These are phyloP conservation scores for Casuarina glauca DNA, from an alignment of 306 rosid species.

Conservation along the genomic window DNA sequence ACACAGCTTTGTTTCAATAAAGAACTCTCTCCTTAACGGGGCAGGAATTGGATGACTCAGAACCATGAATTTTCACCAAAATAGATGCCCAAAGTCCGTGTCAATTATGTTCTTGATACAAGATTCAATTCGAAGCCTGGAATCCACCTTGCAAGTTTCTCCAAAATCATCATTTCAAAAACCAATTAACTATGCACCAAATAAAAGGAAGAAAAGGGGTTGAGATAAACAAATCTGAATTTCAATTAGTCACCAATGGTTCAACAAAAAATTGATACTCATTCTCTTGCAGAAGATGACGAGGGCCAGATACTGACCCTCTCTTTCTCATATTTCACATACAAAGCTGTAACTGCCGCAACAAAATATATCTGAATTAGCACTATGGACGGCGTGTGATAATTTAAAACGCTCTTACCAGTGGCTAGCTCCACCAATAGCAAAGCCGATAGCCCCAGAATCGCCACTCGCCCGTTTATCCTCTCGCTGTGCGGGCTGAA, in stretches of 20 bases:
- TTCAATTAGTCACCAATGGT: background rate
- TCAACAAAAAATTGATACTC: background rate
- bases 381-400: conserved; percentile 64
- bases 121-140: no score
- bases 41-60: no score
- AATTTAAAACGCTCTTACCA: conserved; percentile 73
- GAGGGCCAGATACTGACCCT: conserved; percentile 75
- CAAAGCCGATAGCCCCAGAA: conserved; percentile 68
- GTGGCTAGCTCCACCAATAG: conserved; percentile 81
- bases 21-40: no score
- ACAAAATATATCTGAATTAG: conserved; percentile 77
- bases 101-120: no score
- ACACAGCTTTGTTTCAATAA: no score
- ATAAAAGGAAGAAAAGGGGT: no score
- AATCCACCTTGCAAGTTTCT: no score
- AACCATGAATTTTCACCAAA: no score
- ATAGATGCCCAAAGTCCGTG: no score
- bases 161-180: no score
- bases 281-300: conserved; percentile 21
- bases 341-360: conserved; percentile 65
- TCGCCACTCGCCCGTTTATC: conserved; percentile 69
- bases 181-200: no score
- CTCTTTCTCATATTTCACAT: conserved; percentile 75
- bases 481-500: conserved; percentile 76
- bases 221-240: background rate